Percentiles rank a stretch among this genome's conserved stretches.
These are phyloP conservation scores for Lactarius evosmus DNA, from an alignment of 768 basidiomycete genomes.

Conservation along the genomic window DNA sequence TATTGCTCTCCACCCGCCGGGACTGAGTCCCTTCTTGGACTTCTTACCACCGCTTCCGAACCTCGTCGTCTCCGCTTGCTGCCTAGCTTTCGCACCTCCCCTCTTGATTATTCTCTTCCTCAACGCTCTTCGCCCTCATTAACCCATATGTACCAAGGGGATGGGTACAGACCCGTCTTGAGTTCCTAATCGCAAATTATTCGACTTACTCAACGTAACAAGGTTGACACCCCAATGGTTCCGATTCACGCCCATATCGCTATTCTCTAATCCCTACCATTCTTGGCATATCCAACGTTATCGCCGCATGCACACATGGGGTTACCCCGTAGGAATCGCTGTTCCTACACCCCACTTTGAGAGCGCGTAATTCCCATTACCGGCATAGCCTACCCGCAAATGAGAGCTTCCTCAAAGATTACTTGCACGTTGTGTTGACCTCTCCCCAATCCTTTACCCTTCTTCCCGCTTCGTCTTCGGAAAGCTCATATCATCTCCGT, in stretches of 20 bases:
- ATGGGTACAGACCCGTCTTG: neutral
- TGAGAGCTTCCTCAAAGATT: slow-evolving; percentile 20
- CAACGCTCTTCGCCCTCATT: neutral
- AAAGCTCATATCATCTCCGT: slow-evolving; percentile 23
- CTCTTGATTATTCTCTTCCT: neutral
- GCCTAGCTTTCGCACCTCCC: neutral
- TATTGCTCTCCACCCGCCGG: neutral
- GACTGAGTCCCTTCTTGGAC: neutral
- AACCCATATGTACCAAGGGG: neutral
- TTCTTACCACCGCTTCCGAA: slow-evolving; percentile 22
- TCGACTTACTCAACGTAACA: neutral
- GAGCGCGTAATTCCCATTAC: slow-evolving; percentile 3
- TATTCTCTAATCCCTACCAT: slow-evolving; percentile 15
- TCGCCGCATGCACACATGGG: slow-evolving; percentile 17
- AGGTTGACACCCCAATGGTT: slow-evolving; percentile 13
- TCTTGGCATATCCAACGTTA: slow-evolving; percentile 17
- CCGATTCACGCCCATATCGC: slow-evolving; percentile 24
- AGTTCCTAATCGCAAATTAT: slow-evolving; percentile 1
- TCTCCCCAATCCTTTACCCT: slow-evolving; percentile 3
- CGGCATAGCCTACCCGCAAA: slow-evolving; percentile 13
- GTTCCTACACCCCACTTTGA: slow-evolving; percentile 6
- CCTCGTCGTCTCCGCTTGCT: slow-evolving; percentile 20
- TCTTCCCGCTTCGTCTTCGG: slow-evolving; percentile 21
- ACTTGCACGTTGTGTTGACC: slow-evolving; percentile 22
- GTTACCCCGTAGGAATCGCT: slow-evolving; percentile 12